These are phyloP conservation scores for Psilocybe cubensis DNA, from an alignment of 768 basidiomycete genomes.

Conservation along the genomic window DNA sequence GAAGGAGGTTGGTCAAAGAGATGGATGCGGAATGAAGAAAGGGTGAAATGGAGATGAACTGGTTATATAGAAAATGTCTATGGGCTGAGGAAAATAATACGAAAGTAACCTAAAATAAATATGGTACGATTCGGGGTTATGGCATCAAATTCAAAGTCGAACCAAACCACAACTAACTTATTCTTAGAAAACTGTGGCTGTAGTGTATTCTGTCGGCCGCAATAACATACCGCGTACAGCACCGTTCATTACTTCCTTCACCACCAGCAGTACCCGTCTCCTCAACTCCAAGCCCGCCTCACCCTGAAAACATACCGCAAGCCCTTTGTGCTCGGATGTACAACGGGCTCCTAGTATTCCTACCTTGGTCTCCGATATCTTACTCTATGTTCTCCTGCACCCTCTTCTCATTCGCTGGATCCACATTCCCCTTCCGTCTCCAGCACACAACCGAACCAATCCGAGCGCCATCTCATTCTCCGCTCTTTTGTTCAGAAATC, in stretches of 20 bases:
- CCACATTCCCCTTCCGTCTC: neutral
- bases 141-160: conserved; percentile 22
- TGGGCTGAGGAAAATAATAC: conserved; percentile 41
- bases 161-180: conserved; percentile 14
- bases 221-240: neutral
- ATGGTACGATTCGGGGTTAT: conserved; percentile 46
- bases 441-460: neutral
- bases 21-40: conserved; percentile 18
- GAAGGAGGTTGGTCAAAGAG: conserved; percentile 16
- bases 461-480: neutral
- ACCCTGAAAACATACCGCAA: neutral
- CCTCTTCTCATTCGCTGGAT: neutral
- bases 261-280: neutral
- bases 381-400: neutral
- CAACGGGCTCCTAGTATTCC: neutral
- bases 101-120: conserved; percentile 38
- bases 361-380: conserved; percentile 1
- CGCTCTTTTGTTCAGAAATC: neutral
- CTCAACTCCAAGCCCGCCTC: neutral
- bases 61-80: conserved; percentile 37
- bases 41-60: conserved; percentile 12
- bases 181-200: neutral
- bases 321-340: neutral
- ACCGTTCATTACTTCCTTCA: neutral
- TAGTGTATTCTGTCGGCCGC: neutral